These are phyloP conservation scores for Boletus rubescentipes DNA, from an alignment of 768 basidiomycete species.

Conservation along the genomic window DNA sequence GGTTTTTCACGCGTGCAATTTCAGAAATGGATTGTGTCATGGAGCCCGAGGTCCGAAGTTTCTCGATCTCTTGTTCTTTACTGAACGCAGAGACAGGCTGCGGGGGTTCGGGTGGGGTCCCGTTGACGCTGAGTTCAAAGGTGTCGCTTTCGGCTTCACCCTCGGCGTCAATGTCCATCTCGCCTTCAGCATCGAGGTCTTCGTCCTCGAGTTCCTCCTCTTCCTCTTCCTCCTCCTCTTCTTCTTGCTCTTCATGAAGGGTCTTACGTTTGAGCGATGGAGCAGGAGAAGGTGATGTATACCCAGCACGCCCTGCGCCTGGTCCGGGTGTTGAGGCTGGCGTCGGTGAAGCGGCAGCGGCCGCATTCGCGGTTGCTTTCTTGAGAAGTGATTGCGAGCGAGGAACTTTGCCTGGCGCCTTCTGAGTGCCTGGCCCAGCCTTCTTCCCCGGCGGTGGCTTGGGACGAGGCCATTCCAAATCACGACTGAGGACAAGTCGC, in stretches of 20 bases:
- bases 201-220: slow-evolving; percentile 47
- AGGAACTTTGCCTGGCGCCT: slow-evolving; percentile 63
- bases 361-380: slow-evolving; percentile 69
- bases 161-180: slow-evolving; percentile 49
- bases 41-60: slow-evolving; percentile 93
- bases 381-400: slow-evolving; percentile 61
- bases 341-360: slow-evolving; percentile 60
- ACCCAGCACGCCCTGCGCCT: slow-evolving; percentile 32
- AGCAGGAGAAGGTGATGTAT: slow-evolving; percentile 56
- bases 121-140: slow-evolving; percentile 58
- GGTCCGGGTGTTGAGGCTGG: slow-evolving; percentile 48
- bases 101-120: slow-evolving; percentile 46
- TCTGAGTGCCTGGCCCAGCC: slow-evolving; percentile 40
- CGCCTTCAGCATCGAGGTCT: slow-evolving; percentile 47
- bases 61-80: slow-evolving; percentile 99
- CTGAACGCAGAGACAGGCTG: slow-evolving; percentile 70
- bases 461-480: slow-evolving; percentile 96
- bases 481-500: slow-evolving; percentile 77
- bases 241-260: slow-evolving; percentile 61
- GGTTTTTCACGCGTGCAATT: slow-evolving; percentile 96
- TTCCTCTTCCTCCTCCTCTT: slow-evolving; percentile 49
- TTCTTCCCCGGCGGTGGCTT: slow-evolving; percentile 65
- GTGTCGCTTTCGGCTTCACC: slow-evolving; percentile 58
- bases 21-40: slow-evolving; percentile 99
- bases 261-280: slow-evolving; percentile 68